Percentiles rank a stretch among this genome's conserved stretches.
These are phyloP conservation scores for Paragyromitra xinjiangensis DNA, from an alignment of 495 filamentous ascomycete species.

Conservation along the genomic window DNA sequence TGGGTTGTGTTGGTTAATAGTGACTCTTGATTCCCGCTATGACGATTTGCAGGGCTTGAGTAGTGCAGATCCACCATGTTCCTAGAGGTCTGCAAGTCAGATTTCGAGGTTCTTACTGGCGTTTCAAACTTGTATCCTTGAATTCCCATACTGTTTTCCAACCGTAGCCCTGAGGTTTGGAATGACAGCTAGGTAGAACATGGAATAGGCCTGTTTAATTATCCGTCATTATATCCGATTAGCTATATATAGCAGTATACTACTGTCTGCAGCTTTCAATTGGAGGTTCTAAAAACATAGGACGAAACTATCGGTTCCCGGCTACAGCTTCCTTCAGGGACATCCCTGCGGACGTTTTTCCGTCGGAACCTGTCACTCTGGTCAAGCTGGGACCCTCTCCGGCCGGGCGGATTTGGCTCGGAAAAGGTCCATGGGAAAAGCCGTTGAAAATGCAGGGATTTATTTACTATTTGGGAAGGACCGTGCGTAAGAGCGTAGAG, in stretches of 20 bases:
- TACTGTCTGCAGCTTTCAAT: neutral
- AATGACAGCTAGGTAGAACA: neutral
- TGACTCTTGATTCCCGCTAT: neutral
- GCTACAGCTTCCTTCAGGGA: neutral
- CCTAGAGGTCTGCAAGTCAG: neutral
- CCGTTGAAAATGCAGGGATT: conserved; percentile 35
- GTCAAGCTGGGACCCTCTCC: neutral
- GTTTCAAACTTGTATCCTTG: neutral
- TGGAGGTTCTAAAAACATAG: neutral
- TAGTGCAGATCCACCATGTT: neutral
- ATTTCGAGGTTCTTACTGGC: neutral
- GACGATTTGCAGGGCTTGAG: neutral
- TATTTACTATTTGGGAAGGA: neutral
- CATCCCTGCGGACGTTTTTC: conserved; percentile 3
- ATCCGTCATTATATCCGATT: neutral
- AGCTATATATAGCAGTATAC: neutral
- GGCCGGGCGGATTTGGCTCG: neutral
- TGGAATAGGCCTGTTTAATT: neutral
- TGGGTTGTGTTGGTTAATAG: neutral
- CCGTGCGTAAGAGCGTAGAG: conserved; percentile 7
- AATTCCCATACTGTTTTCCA: neutral
- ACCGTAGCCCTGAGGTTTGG: neutral
- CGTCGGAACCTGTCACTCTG: neutral
- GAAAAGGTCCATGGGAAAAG: neutral
- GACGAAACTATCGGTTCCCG: neutral